Base-by-base conservation (phyloP, 768 basidiomycete species). In the Podaxis sp. region DNA sequence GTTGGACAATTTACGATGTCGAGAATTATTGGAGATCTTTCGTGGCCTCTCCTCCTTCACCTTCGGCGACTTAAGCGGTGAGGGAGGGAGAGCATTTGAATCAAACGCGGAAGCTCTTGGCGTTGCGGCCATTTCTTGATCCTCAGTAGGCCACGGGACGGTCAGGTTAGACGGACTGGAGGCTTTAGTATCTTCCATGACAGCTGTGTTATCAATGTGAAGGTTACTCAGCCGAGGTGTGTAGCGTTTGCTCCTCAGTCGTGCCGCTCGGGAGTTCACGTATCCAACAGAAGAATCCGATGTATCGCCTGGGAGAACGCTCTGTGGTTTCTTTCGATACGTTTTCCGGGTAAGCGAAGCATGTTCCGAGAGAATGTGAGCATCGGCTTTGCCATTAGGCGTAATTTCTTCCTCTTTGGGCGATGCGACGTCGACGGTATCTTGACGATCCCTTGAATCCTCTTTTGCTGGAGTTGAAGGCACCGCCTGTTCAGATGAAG, bases 31-130 rank as follows among this genome's bases (percentile, higher is more conserved):
- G 4, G 77, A 76, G 1, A 61, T 62, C 63, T 78, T 79, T 51
- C 73, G 72, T 51, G 64, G 55, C 50, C 70, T 71, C 17, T 57
- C 49, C 53, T 75, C 75, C 53, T 49, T 65, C 69, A 57, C 22
- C 74, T 74, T 62, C 72, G 74, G 38, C 70, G 69, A 49, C 29
- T 66, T 67, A 38, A 71, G 65, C 5, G 77, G 69, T 13, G 74
- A 69, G 11, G 72, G 61, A 17, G 75, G 69, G 9, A 71, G 68
- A 52, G 69, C 73, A 3, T 70, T 71, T 13, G 71, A 66, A 24
- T 80, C 79, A 67, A 90, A 88, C 13, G 68, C 77, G 22, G 76
- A 68, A 19, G 82, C 83, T 59, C 76, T 84, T 2, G 90, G 91
- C 4, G 90, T 92, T 49, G 75, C 75, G 19, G 77, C 74, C 36